Evolutionary conservation across 805 yeast genomes (phyloP), one percentile per base, ranked within the genome.

Genomic region (Komagataella pseudopastoris): DNA sequence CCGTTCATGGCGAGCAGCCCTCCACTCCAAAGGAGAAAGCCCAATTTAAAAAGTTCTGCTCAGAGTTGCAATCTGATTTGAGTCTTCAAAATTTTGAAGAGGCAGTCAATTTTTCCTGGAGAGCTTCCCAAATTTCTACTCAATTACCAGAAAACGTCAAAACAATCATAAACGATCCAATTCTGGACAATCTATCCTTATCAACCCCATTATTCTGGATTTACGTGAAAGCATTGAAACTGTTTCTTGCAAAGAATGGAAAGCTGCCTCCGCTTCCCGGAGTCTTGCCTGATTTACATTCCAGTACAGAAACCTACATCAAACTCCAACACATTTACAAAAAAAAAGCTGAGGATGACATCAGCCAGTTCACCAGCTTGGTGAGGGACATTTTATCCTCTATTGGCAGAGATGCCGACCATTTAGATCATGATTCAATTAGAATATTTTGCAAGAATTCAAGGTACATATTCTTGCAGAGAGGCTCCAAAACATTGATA

Each of bases 221-320:
- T 2, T 71, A 78, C 17, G 71, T 76, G 0, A 66, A 63, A 45
- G 85, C 89, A 0, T 67, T 88, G 49, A 67, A 72, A 46, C 54
- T 56, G 6, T 88, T 80, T 62, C 71, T 80, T 45, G 64, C 68
- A 20, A 59, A 63, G 16, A 57, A 60, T 3, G 66, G 69, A 1
- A 24, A 20, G 39, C 61, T 67, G 4, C 68, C 87, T n/a, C 96
- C 96, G 0, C 64, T 88, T 1, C 72, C 83, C 2, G 96, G 95
- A 0, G 74, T 69, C 0, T 61, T 90, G 5, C 96, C 96, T 0
- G 98, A 90, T 62, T 91, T 91, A 96, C 84, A 86, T 18, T 78
- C 96, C 0, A 79, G 81, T 54, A 83, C 96, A 0, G 63, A 66
- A 6, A 70, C 70, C 51, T 91, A 85, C 62, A 70, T 83, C 2